A percentile compares a stretch with the other conserved stretches of the same genome.
Conservation (phyloP, 2,329 filamentous ascomycete species). For the Xylaria sp. region DNA sequence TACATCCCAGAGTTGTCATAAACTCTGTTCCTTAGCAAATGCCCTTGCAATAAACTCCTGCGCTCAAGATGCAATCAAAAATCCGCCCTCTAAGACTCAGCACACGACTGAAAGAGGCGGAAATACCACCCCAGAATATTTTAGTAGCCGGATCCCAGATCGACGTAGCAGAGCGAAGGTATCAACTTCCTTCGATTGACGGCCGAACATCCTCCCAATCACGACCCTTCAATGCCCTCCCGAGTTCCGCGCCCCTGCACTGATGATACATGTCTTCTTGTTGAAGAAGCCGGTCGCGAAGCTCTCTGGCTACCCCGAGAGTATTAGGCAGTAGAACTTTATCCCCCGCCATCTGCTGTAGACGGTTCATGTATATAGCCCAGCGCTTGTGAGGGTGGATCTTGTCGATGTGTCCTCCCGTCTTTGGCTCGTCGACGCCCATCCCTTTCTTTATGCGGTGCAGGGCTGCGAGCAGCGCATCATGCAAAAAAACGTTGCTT, state of each 20-base stretch:
- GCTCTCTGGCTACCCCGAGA: conserved; percentile 10
- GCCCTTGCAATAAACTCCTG: not conserved
- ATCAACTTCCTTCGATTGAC: not conserved
- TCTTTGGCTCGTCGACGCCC: not conserved
- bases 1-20: not conserved
- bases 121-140: not conserved
- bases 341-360: not conserved
- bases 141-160: not conserved
- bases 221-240: not conserved
- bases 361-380: not conserved
- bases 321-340: not conserved
- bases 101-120: not conserved
- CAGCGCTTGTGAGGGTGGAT: not conserved
- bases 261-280: not conserved
- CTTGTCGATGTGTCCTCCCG: not conserved
- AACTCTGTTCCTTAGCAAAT: not conserved
- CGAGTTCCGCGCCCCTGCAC: not conserved
- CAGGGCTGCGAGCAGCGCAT: not conserved
- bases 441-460: not conserved
- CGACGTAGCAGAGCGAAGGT: not conserved
- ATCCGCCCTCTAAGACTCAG: not conserved
- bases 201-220: conserved; percentile 7
- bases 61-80: not conserved
- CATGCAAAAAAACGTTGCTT: not conserved
- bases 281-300: conserved; percentile 6